Conservation (phyloP, 192 early-diverging fungal genomes). For the Coemansia sp. region DNA sequence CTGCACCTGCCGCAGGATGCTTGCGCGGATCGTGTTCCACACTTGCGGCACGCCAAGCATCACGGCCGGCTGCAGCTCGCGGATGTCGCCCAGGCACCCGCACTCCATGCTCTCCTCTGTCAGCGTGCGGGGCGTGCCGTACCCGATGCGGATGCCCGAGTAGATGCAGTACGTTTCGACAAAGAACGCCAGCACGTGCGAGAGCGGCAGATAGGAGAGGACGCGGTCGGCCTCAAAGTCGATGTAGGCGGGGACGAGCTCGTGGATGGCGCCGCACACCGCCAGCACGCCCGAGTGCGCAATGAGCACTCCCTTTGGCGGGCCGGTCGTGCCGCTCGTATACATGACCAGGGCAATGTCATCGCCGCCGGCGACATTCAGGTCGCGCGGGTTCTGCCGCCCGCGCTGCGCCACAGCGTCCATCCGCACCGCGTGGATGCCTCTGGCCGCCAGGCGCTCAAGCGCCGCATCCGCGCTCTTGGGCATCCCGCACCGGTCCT, state of each 20-base stretch:
- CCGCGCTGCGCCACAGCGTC: conserved; percentile 72
- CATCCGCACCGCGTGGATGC: conserved; percentile 58
- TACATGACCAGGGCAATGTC: conserved; percentile 90
- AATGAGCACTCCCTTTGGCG: conserved; percentile 90
- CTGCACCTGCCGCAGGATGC: conserved; percentile 69
- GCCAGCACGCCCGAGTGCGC: conserved; percentile 84
- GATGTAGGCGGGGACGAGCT: conserved; percentile 46
- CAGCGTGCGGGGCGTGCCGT: conserved; percentile 72
- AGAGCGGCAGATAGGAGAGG: conserved; percentile 84
- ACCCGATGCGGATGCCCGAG: conserved; percentile 68
- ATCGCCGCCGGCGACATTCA: conserved; percentile 66
- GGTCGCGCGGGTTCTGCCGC: conserved; percentile 62
- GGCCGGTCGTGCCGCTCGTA: conserved; percentile 87
- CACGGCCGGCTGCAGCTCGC: conserved; percentile 70
- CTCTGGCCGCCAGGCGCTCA: conserved; percentile 49
- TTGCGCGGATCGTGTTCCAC: conserved; percentile 88
- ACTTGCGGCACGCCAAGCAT: conserved; percentile 86
- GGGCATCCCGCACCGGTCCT: conserved; percentile 36
- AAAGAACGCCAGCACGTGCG: conserved; percentile 88
- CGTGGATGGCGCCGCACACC: conserved; percentile 57
- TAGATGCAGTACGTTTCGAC: conserved; percentile 75
- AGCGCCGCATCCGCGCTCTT: conserved; percentile 55
- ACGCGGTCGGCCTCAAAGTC: conserved; percentile 61
- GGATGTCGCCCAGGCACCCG: conserved; percentile 76
- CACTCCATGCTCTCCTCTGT: conserved; percentile 69